Evolutionary conservation across 2,329 filamentous ascomycete genomes (phyloP).

Genomic region (Fonsecaea erecta): DNA sequence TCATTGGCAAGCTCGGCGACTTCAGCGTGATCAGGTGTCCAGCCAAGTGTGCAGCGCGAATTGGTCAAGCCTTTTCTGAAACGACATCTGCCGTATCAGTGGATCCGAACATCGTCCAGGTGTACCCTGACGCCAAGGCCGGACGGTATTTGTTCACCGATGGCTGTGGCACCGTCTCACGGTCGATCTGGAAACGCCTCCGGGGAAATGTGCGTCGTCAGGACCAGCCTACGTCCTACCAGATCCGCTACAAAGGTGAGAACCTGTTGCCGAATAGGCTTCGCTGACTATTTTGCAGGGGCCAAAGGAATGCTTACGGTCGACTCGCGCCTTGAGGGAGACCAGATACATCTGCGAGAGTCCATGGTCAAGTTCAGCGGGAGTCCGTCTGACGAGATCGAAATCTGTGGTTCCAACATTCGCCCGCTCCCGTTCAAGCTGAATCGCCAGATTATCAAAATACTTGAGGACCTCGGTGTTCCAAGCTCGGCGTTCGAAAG

Average conservation of each 20-base stretch:
- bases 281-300: constrained; percentile 46
- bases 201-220: constrained; percentile 44
- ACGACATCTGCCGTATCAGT: constrained; percentile 68
- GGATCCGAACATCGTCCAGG: constrained; percentile 34
- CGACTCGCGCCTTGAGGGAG: constrained; percentile 64
- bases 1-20: constrained; percentile 55
- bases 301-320: constrained; percentile 80
- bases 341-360: constrained; percentile 64
- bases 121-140: constrained; percentile 42
- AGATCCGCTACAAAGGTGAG: constrained; percentile 71
- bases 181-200: constrained; percentile 60
- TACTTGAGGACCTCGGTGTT: constrained; percentile 77
- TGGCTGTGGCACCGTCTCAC: constrained; percentile 76
- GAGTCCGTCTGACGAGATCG: constrained; percentile 60
- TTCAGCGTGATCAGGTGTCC: constrained; percentile 59
- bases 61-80: constrained; percentile 73
- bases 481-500: constrained; percentile 62
- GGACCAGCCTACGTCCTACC: constrained; percentile 67
- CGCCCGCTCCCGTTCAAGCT: constrained; percentile 71
- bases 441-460: constrained; percentile 83
- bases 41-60: constrained; percentile 63
- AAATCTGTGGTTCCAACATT: constrained; percentile 72
- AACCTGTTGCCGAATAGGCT: neutral
- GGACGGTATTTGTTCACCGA: constrained; percentile 72
- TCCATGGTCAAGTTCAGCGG: constrained; percentile 83